Percentiles rank a stretch among this genome's conserved stretches.
Evolutionary conservation across 345 rosid genomes (phyloP).

Genomic region (Euphorbia pulcherrima): DNA sequence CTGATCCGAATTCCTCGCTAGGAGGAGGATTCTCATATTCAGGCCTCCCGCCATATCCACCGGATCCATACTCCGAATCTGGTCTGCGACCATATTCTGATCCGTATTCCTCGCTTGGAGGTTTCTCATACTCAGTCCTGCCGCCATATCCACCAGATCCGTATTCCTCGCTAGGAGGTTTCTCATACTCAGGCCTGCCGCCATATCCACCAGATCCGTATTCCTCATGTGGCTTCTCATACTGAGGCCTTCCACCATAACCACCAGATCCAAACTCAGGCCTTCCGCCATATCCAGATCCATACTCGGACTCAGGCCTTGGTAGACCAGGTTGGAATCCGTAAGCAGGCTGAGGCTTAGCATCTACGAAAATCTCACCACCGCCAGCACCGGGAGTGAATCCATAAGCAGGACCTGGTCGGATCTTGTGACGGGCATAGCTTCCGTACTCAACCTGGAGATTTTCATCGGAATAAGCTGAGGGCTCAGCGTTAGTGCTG

Average conservation of each 20-base stretch:
- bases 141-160: constrained; percentile 31
- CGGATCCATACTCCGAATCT: constrained; percentile 32
- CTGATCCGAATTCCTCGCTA: too few relatives aligned
- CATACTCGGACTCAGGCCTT: constrained; percentile 16
- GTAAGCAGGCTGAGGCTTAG: constrained; percentile 19
- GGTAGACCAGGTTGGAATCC: constrained; percentile 21
- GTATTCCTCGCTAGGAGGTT: constrained; percentile 27
- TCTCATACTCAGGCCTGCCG: constrained; percentile 16
- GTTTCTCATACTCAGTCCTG: constrained; percentile 14
- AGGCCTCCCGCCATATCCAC: constrained; percentile 29
- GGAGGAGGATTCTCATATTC: too few relatives aligned
- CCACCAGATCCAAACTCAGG: constrained; percentile 14
- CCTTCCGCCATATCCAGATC: constrained; percentile 25
- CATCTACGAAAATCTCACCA: constrained; percentile 23
- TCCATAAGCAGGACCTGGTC: constrained; percentile 38
- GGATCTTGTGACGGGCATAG: constrained; percentile 76
- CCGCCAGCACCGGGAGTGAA: constrained; percentile 29
- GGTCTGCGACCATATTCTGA: constrained; percentile 22
- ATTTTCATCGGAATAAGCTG: constrained; percentile 63
- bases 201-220: constrained; percentile 10
- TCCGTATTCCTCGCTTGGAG: constrained; percentile 18
- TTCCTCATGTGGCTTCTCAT: constrained; percentile 13
- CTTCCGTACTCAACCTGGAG: constrained; percentile 69
- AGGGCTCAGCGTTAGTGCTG: constrained; percentile 54
- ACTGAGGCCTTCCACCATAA: constrained; percentile 18